Evolutionary conservation across 768 basidiomycete species (phyloP).

Genomic region (Lyophyllum decastes): DNA sequence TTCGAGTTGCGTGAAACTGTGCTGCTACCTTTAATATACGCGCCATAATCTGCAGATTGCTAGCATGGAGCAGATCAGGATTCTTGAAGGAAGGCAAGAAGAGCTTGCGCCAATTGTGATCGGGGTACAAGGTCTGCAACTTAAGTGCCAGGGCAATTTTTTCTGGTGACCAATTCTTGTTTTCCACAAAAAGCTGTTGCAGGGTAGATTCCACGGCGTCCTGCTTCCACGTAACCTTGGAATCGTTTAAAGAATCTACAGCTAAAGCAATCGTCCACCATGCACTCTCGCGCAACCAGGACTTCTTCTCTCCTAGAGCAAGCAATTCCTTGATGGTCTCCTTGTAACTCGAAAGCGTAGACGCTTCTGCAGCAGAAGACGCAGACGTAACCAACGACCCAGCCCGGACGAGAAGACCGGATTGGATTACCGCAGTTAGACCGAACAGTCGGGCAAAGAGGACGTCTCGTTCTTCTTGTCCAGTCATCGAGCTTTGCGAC

Average conservation of each 20-base stretch:
- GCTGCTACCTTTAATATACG: slow-evolving; percentile 73
- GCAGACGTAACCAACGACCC: slow-evolving; percentile 53
- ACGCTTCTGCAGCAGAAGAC: slow-evolving; percentile 52
- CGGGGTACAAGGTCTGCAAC: slow-evolving; percentile 61
- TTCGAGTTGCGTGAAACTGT: background rate
- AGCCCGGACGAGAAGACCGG: slow-evolving; percentile 73
- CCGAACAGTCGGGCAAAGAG: slow-evolving; percentile 94
- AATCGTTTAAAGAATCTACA: slow-evolving; percentile 57
- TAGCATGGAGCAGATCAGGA: slow-evolving; percentile 61
- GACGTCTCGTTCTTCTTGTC: slow-evolving; percentile 91
- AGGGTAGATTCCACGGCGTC: slow-evolving; percentile 57
- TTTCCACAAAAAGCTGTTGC: slow-evolving; percentile 53
- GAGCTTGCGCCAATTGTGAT: slow-evolving; percentile 65
- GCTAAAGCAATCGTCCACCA: slow-evolving; percentile 81
- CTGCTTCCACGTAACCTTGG: slow-evolving; percentile 70
- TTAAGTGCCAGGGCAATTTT: slow-evolving; percentile 81
- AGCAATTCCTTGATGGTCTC: slow-evolving; percentile 62
- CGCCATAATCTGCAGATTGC: slow-evolving; percentile 76
- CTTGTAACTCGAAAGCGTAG: slow-evolving; percentile 60
- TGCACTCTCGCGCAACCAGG: slow-evolving; percentile 88
- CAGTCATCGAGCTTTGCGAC: slow-evolving; percentile 73
- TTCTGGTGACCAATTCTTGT: slow-evolving; percentile 78
- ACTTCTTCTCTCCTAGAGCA: slow-evolving; percentile 77
- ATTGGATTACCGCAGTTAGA: slow-evolving; percentile 80
- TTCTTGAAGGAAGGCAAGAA: slow-evolving; percentile 79